These are phyloP conservation scores for Trichoderma lentiforme DNA, from an alignment of 2,329 filamentous ascomycete species.

Conservation along the genomic window DNA sequence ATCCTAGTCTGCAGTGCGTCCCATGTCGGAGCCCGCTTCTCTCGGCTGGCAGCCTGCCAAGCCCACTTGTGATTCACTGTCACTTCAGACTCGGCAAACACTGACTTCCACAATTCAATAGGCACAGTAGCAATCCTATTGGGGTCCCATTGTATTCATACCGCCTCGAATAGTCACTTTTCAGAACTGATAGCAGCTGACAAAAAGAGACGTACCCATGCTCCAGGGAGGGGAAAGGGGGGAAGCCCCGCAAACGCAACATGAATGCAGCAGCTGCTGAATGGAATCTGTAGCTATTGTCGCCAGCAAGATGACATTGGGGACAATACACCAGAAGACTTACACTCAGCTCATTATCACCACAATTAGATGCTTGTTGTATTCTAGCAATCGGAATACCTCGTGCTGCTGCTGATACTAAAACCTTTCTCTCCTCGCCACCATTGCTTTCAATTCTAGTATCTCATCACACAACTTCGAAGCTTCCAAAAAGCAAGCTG, in stretches of 20 bases:
- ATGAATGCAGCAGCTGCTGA: not conserved
- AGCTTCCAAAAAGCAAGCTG: not conserved
- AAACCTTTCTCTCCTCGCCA: not conserved
- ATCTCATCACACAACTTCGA: not conserved
- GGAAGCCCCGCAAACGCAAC: not conserved
- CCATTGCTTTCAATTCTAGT: not conserved
- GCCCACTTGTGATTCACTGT: not conserved
- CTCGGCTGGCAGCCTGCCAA: not conserved
- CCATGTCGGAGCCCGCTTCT: not conserved
- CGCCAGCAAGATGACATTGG: not conserved
- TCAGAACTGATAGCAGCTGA: not conserved
- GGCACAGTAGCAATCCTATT: not conserved
- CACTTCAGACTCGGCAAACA: not conserved
- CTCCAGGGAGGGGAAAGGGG: not conserved
- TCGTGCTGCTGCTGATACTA: not conserved
- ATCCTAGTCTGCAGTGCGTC: not conserved
- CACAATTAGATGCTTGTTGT: not conserved
- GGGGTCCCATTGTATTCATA: not conserved
- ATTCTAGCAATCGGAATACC: not conserved
- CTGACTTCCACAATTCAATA: not conserved
- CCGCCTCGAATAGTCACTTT: not conserved
- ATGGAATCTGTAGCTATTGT: conserved; percentile 14
- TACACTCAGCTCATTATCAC: not conserved
- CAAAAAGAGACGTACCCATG: not conserved
- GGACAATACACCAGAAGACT: not conserved